Base-by-base conservation (phyloP, 2,329 filamentous ascomycete species). In the Colletotrichum sp. region DNA sequence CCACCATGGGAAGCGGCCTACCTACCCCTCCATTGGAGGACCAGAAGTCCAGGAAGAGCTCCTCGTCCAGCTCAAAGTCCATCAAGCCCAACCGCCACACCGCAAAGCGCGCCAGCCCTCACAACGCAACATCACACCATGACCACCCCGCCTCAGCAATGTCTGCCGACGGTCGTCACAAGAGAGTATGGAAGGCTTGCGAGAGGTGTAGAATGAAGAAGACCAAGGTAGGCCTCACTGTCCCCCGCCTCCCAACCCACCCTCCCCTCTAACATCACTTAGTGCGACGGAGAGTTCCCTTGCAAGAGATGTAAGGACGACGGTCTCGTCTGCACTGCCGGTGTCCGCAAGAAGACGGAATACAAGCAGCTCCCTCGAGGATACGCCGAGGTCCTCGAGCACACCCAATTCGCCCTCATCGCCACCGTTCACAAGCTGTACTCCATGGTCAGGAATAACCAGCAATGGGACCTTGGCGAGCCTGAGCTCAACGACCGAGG, bases 181-280 rank as follows among this genome's bases (percentile, higher is more conserved):
- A 93, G 85, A 86, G 92, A 78, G 91, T 93, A 71, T 93, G 91
- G 91, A 93, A 93, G 82, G 92, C 92, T 21, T 93, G 92, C 78
- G 91, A 93, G 83, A 86, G 92, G 78, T 93, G 91, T 86, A 86
- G 91, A 78, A 93, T 93, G 90, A 93, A 93, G 87, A 93, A 93
- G 86, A 93, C 92, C 70, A 93, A 93, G 91, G 91, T 92, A 84
- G 8, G 61, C 64, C 12, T 36, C n/a, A 21, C 30, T 15, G 61
- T 34, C 15, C 34, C 8, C 61, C 32, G 15, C 61, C 16, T 24
- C 13, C 16, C 32, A 13, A 13, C 7, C 64, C 48, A 55, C 30
- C n/a, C 28, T 26, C 16, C 6, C 18, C 48, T 32, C 60, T 55
- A 18, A 48, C 26, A 34, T 77, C 67, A 66, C 65, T 43, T 24